Base-by-base conservation (phyloP, 2,329 filamentous ascomycete species). In the Fusarium fracticaudum region DNA sequence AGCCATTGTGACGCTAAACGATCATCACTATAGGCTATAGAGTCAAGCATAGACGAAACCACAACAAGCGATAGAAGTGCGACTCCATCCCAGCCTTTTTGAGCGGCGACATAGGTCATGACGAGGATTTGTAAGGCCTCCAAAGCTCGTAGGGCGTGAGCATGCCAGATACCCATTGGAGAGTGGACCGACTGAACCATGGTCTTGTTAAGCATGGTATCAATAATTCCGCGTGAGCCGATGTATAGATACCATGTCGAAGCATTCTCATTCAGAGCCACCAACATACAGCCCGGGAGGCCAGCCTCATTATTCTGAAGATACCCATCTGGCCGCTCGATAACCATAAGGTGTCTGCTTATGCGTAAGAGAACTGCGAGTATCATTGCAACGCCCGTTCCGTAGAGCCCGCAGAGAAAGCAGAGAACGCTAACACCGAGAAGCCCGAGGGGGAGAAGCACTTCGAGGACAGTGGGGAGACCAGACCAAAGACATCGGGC, bases 401-500 rank as follows among this genome's bases (percentile, higher is more conserved):
- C 43, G 9, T 45, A 45, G n/a, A 45, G 24, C 15, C 43, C 43
- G 17, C n/a, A 45, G 2, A 45, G 43, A 45, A 26, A 45, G 8
- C 43, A 45, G 4, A 45, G 6, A 45, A 26, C 0, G 17, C 43
- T 6, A 0, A 18, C 24, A 6, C 43, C 43, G 10, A 26, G 24
- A 13, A 45, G 17, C 10, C 43, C 43, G 0, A 45, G 0, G 43
- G 11, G 43, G 0, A 45, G 24, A 11, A 45, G 43, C 0, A 20
- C 0, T 2, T 45, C 17, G 10, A 45, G 0, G 9, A 20, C 13
- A 1, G 17, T 26, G 0, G 24, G 43, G 10, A 45, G 17, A 9
- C 24, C 10, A 0, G n/a, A 24, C 43, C 43, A 45, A 6, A 45
- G 24, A 8, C 10, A 20, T 20, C 24, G n/a, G 10, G 43, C 17